phyloP scores from a whole-genome alignment of 176 grass and related monocot species.

The Juncus effusus region DNA sequence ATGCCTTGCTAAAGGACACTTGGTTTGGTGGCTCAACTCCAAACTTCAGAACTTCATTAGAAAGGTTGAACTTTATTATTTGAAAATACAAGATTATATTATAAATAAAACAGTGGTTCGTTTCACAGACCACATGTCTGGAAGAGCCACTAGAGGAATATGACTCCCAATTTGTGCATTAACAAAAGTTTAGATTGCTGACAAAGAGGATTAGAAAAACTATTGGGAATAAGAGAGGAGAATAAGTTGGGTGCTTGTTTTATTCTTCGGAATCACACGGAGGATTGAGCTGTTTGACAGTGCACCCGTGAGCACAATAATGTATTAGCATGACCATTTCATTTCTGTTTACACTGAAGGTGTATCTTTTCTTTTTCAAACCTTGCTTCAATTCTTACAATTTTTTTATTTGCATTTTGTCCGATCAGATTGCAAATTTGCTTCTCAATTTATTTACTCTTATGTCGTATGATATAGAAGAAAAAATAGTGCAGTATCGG shows the following conservation, averaged over 20 bases:
- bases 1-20: conserved; percentile 22
- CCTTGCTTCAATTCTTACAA: no score
- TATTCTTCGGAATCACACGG: conserved; percentile 32
- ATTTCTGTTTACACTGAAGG: background rate
- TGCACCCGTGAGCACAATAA: conserved; percentile 23
- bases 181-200: conserved; percentile 5
- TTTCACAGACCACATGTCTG: no score
- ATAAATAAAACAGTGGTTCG: no score
- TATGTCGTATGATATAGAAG: no score
- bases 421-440: no score
- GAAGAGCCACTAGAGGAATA: no score
- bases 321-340: background rate
- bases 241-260: conserved; percentile 27
- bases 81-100: no score
- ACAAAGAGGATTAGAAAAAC: conserved; percentile 26
- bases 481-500: no score
- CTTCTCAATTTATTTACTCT: no score
- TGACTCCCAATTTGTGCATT: no score
- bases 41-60: background rate
- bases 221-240: conserved; percentile 10
- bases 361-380: background rate
- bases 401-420: no score
- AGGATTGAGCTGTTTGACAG: conserved; percentile 21
- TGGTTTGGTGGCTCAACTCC: conserved; percentile 28
- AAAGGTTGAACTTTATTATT: no score